Evolutionary conservation across 768 basidiomycete genomes (phyloP), one percentile per base, ranked within the genome.

Genomic region (Punctularia strigosozonata): DNA sequence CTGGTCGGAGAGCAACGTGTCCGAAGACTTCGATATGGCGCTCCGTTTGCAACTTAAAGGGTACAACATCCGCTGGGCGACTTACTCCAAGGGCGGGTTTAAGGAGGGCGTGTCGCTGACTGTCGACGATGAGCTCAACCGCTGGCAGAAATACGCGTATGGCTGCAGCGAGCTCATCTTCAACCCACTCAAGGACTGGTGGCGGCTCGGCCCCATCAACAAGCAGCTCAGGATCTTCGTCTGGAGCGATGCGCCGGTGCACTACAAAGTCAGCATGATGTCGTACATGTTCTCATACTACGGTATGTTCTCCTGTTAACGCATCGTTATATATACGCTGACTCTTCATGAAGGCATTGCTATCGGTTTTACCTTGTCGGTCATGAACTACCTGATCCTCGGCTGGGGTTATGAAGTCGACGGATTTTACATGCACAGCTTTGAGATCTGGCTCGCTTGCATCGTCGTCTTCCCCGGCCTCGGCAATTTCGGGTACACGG

Each of bases 61-160:
- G 0, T 86, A 84, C 52, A 75, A 73, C 46, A 84, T 87, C 46
- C 77, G 82, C 32, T 81, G 84, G 88, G 80, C 87, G 21, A 85
- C 83, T 1, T 92, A 92, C 56, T 80, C 77, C 1, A 70, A 82
- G 17, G 77, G 86, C 35, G 82, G 75, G 2, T 92, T 91, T 66
- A 84, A 89, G 61, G 90, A 94, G 51, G 90, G 90, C 45, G 89
- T 94, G 15, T 85, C 82, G 0, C 63, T 94, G 13, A 91, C 90
- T 0, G 78, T 77, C 39, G 87, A 90, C 37, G 90, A 94, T 50
- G 90, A 94, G 55, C 62, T 94, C 6, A 91, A 91, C 49, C 60
- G 90, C 2, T 94, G 90, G 90, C 86, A 91, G 45, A 94, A 91
- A 53, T 87, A 86, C 44, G 65, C 80, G 0, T 85, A 83, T 58